phyloP scores from a whole-genome alignment of 192 early-diverging fungal genomes.

The Piromyces sp. region DNA sequence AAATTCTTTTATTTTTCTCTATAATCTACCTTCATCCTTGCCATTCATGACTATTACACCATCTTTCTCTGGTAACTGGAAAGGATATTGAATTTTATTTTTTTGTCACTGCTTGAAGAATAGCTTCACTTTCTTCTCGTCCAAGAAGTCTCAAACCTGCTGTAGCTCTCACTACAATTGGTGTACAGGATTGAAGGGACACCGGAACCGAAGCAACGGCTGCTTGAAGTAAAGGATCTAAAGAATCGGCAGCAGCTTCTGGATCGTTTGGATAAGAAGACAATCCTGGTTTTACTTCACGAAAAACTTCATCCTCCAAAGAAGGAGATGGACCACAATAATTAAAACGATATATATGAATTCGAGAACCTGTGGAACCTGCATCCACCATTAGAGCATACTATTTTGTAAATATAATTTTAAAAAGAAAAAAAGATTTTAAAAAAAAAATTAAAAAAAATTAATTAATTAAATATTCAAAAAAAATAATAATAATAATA shows the following conservation, averaged over 20 bases:
- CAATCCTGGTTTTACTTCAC: slow-evolving; percentile 67
- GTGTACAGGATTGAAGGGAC: slow-evolving; percentile 57
- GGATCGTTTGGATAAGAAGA: slow-evolving; percentile 52
- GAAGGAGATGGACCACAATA: slow-evolving; percentile 64
- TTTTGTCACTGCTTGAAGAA: slow-evolving; percentile 50
- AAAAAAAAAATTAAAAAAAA: too few relatives aligned
- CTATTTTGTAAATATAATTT: slow-evolving; percentile 11
- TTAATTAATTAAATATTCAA: too few relatives aligned
- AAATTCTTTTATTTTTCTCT: too few relatives aligned
- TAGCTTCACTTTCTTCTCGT: slow-evolving; percentile 42
- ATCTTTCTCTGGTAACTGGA: slow-evolving; percentile 18
- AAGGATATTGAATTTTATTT: slow-evolving; percentile 61
- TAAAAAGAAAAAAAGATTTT: too few relatives aligned
- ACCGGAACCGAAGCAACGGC: slow-evolving; percentile 58
- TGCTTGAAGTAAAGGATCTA: slow-evolving; percentile 56
- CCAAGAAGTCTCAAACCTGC: slow-evolving; percentile 78
- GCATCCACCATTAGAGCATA: slow-evolving; percentile 92
- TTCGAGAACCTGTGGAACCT: slow-evolving; percentile 91
- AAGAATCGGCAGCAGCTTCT: slow-evolving; percentile 53
- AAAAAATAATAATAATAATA: too few relatives aligned
- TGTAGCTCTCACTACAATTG: slow-evolving; percentile 86
- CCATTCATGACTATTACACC: slow-evolving; percentile 89
- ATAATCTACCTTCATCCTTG: slow-evolving; percentile 59
- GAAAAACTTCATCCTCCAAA: slow-evolving; percentile 80
- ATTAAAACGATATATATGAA: slow-evolving; percentile 93